Conservation (phyloP, 768 basidiomycete genomes). For the Amanita jacksonii region DNA sequence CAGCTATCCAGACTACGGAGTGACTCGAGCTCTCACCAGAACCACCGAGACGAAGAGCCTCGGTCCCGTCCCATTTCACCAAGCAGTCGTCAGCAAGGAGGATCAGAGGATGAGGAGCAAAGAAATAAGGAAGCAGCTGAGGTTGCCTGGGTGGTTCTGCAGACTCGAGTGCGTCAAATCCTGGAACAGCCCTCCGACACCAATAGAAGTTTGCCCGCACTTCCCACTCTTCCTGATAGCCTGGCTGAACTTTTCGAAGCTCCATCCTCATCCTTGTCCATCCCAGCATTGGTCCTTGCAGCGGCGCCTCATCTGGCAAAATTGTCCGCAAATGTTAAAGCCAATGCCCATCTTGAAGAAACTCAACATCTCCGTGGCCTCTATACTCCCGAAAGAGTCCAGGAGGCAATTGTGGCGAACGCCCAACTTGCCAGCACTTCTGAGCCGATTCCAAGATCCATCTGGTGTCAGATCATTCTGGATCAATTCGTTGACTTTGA, state of each 20-base stretch:
- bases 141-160: no score
- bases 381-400: constrained; percentile 3
- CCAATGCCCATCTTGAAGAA: constrained; percentile 12
- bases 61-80: not conserved
- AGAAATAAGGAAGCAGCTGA: constrained; percentile 1
- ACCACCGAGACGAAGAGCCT: not conserved
- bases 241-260: no score
- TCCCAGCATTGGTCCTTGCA: no score
- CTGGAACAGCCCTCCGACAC: not conserved
- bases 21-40: no score
- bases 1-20: not conserved
- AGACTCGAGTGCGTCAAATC: no score
- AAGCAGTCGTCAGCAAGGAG: not conserved
- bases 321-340: no score
- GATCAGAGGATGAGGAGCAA: not conserved
- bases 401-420: constrained; percentile 9
- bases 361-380: constrained; percentile 7
- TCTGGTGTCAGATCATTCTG: no score
- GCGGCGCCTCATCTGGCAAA: no score
- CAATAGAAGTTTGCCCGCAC: not conserved
- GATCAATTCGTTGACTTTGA: no score
- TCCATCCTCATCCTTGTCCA: not conserved
- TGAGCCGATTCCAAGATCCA: no score
- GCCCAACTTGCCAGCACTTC: no score
- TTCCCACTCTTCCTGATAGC: not conserved